Evolutionary conservation across 306 rosid genomes (phyloP), one percentile per base, ranked within the genome.

Genomic region (Phaseolus lunatus): DNA sequence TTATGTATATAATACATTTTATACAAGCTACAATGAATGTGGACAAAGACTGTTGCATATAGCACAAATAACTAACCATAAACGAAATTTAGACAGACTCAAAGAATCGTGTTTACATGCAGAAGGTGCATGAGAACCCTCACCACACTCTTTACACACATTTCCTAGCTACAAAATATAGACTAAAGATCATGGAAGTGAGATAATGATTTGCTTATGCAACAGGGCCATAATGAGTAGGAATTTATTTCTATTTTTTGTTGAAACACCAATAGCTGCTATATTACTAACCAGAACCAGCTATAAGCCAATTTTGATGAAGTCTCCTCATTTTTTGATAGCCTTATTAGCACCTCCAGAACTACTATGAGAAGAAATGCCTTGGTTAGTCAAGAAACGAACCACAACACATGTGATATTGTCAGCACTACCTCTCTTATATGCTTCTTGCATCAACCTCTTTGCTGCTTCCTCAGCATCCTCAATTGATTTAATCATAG

Each of bases 381-480:
- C 94, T 78, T 86, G 90, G 78, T 86, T 84, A 59, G 78, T 78
- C 86, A 86, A 84, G 93, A 94, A 94, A 76, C 98, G 98, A 52
- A 94, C 98, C 14, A 94, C 98, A 23, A 94, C 94, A 11, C 91
- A 87, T 9, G 98, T 94, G 80, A 94, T 90, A 73, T 94, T 94
- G 81, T 94, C 98, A 31, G 98, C 92, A 69, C 98, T 94, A 13
- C 98, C 97, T 87, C 97, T 90, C 78, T 87, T 90, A 66, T 53
- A 85, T 77, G 98, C 98, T 86, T 94, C 98, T 74, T 81, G 88
- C 92, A 92, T 84, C 85, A 94, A 82, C 77, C 88, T 90, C 86
- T 92, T 93, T n/a, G 98, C 94, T 2, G 94, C 93, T 58, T 89
- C 94, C 84, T 94, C 96, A 39, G 98, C 85, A 57, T 94, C 94